A percentile compares a stretch with the other conserved stretches of the same genome.
Evolutionary conservation across 2,329 filamentous ascomycete genomes (phyloP).

Genomic region (Curvularia eragrostidis): DNA sequence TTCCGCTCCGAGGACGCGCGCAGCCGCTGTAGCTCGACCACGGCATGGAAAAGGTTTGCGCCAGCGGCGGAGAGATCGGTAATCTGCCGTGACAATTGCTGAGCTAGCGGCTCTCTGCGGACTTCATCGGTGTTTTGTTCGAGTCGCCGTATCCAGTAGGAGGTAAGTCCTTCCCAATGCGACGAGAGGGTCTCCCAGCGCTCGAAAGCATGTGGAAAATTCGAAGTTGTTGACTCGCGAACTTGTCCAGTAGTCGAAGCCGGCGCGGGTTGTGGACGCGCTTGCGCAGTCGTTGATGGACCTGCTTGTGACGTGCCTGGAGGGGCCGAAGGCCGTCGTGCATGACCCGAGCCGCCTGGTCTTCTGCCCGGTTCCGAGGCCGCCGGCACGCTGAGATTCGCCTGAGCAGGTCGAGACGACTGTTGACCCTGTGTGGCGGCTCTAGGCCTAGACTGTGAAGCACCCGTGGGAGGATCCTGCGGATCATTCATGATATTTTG

Average conservation of each 20-base stretch:
- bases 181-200: conserved; percentile 96
- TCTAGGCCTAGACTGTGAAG: conserved; percentile 40
- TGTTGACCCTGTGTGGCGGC: conserved; percentile 46
- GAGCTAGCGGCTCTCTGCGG: conserved; percentile 78
- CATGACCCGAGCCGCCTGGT: conserved; percentile 39
- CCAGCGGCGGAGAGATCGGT: conserved; percentile 97
- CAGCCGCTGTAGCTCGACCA: conserved; percentile 92
- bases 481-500: conserved; percentile 24
- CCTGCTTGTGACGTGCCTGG: conserved; percentile 43
- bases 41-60: conserved; percentile 95
- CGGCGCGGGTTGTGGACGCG: conserved; percentile 34
- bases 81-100: conserved; percentile 91
- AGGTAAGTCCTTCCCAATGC: conserved; percentile 96
- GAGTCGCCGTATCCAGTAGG: conserved; percentile 93
- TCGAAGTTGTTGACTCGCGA: conserved; percentile 59
- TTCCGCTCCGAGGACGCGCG: conserved; percentile 95
- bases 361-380: conserved; percentile 39
- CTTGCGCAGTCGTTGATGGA: conserved; percentile 39
- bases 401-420: conserved; percentile 41
- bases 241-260: conserved; percentile 36
- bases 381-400: conserved; percentile 33
- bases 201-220: conserved; percentile 96
- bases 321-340: conserved; percentile 42
- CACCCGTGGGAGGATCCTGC: conserved; percentile 36
- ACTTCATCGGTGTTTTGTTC: conserved; percentile 90